Base-by-base conservation (phyloP, 805 yeast species). In the Metschnikowia similis region DNA sequence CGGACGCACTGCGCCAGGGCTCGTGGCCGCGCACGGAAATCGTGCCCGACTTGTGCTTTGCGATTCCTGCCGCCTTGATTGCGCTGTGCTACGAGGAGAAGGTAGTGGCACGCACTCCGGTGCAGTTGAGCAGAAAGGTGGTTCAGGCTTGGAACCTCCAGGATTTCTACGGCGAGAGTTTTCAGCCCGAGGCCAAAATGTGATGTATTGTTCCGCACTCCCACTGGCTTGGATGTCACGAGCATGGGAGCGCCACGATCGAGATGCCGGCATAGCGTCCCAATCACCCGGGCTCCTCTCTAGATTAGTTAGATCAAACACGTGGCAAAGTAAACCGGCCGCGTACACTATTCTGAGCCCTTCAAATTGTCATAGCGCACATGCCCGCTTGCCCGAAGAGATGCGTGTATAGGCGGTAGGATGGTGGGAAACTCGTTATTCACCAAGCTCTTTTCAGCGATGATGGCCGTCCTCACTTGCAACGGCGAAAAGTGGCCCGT, bases 51-150 rank as follows among this genome's bases (percentile, higher is more conserved):
- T 59, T 70, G 32, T 62, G 70, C 2, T 62, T 71, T 29, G 54
- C 67, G 28, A 48, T 71, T 14, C 76, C 76, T 0, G 54, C 66
- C 2, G 69, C 69, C 43, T 50, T 70, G 3, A 59, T 71, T 3
- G 48, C 60, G 34, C 56, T 56, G 37, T 61, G 70, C 48, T 67
- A 50, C 45, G 35, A 40, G 4, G 39, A 35, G 7, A 45, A n/a
- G n/a, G 41, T 46, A 4, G 38, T 40, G 11, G 16, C 32, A 1
- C 8, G 30, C 7, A 10, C 26, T 2, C 34, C 8, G 6, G 37
- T 39, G 6, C 35, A 30, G 8, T 41, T 65, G 13, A 59, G 55
- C 42, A 42, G 47, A 13, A 45, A 59, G 10, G 55, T 65, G 1
- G 52, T 43, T 7, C 55, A 55, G 6, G 35, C 61, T 10, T 67